Percentiles rank a stretch among this genome's conserved stretches.
phyloP scores from a whole-genome alignment of 768 basidiomycete genomes.

The Psilocybe tampanensis region DNA sequence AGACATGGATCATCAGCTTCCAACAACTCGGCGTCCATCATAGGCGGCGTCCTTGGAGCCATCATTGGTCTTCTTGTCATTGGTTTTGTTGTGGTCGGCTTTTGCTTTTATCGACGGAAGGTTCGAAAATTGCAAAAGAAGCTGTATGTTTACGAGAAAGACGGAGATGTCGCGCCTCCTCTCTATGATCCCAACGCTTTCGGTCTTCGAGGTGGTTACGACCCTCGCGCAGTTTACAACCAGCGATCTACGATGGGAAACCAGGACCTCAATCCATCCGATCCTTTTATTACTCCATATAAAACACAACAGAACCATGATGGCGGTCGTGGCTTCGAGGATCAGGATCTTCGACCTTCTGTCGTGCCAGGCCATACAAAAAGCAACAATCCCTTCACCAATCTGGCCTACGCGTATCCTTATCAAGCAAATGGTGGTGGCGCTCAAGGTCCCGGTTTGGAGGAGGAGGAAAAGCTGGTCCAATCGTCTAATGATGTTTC shows the following conservation, averaged over 20 bases:
- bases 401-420: background rate
- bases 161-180: background rate
- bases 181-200: background rate
- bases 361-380: background rate
- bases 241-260: background rate
- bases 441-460: no score
- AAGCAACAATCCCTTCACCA: background rate
- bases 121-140: background rate
- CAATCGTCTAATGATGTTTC: background rate
- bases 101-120: conserved; percentile 3
- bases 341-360: background rate
- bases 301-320: background rate
- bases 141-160: background rate
- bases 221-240: background rate
- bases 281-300: background rate
- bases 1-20: background rate
- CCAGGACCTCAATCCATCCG: background rate
- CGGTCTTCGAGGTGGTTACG: background rate
- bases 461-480: no score
- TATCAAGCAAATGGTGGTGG: background rate
- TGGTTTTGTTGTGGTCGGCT: background rate
- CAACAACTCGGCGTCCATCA: background rate
- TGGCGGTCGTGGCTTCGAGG: background rate
- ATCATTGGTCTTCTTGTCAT: background rate
- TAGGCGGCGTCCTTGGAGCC: background rate